These are phyloP conservation scores for Hortiboletus campestris DNA, from an alignment of 768 basidiomycete species.

Conservation along the genomic window DNA sequence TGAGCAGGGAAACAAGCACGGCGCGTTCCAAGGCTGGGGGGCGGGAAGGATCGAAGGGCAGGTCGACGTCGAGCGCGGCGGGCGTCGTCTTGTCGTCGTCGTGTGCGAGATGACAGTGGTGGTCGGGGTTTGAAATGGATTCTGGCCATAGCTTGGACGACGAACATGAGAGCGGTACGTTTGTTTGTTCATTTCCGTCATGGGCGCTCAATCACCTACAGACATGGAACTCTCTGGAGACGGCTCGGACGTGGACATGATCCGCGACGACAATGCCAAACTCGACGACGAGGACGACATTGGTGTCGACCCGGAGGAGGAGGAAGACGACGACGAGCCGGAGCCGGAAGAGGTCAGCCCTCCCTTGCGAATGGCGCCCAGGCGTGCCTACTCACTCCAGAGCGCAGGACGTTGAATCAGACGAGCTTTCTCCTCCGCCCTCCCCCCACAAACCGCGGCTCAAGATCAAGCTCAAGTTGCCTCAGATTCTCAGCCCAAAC, in stretches of 20 bases:
- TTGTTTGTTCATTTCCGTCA: not conserved
- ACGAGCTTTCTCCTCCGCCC: slow-evolving; percentile 35
- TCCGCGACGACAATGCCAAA: slow-evolving; percentile 14
- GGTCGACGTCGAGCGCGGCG: not conserved
- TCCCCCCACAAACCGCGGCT: slow-evolving; percentile 42
- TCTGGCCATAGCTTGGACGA: not conserved
- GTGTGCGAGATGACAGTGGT: slow-evolving; percentile 15
- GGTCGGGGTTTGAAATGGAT: slow-evolving; percentile 26
- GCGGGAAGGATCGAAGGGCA: slow-evolving; percentile 37
- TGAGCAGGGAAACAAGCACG: slow-evolving; percentile 42
- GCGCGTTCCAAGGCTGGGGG: slow-evolving; percentile 48
- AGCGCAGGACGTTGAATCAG: slow-evolving; percentile 33
- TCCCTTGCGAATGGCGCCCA: not conserved
- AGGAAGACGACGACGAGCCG: slow-evolving; percentile 29
- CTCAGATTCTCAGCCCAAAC: slow-evolving; percentile 35
- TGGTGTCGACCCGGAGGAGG: slow-evolving; percentile 32
- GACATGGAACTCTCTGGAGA: slow-evolving; percentile 26
- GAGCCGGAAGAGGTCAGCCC: slow-evolving; percentile 13
- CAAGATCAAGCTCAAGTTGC: slow-evolving; percentile 62
- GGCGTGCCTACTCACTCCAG: not conserved
- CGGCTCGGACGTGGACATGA: slow-evolving; percentile 38
- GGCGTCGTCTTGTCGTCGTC: not conserved
- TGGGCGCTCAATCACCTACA: slow-evolving; percentile 7
- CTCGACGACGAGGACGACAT: slow-evolving; percentile 16
- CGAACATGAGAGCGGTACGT: not conserved